These are phyloP conservation scores for Histomonas meleagridis DNA, from an alignment of 208 protist genomes.

Conservation along the genomic window DNA sequence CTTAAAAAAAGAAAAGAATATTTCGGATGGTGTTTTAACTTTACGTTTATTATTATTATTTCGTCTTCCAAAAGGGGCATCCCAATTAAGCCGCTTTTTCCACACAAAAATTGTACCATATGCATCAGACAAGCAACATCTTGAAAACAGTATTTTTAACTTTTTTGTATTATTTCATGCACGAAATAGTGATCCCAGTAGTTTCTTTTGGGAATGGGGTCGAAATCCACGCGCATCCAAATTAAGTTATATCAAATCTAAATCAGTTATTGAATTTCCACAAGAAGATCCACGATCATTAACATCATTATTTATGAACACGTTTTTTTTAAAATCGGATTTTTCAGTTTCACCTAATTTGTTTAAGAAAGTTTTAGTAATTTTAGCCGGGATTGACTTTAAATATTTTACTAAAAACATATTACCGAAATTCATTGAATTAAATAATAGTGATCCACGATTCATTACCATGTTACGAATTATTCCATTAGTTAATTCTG, in stretches of 20 bases:
- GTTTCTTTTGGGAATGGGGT: background rate
- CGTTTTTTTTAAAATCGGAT: background rate
- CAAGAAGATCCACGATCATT: background rate
- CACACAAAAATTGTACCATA: background rate
- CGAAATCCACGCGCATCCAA: background rate
- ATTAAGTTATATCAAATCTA: background rate
- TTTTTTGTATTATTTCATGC: background rate
- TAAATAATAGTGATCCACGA: background rate
- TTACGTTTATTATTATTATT: background rate
- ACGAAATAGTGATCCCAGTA: background rate
- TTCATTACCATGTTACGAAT: background rate
- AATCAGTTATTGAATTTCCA: background rate
- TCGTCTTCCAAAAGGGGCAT: background rate
- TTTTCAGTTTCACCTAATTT: background rate
- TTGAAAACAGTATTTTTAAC: background rate
- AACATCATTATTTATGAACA: background rate
- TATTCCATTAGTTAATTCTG: background rate
- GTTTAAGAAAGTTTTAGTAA: background rate
- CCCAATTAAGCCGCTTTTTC: background rate
- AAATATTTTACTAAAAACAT: background rate
- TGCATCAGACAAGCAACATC: background rate
- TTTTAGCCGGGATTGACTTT: background rate
- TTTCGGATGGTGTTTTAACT: background rate
- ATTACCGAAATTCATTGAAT: background rate
- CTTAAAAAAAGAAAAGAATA: background rate